A percentile compares a stretch with the other conserved stretches of the same genome.
Evolutionary conservation across 1,284 basidiomycete genomes (phyloP).

Genomic region (Sporisorium reilianum): DNA sequence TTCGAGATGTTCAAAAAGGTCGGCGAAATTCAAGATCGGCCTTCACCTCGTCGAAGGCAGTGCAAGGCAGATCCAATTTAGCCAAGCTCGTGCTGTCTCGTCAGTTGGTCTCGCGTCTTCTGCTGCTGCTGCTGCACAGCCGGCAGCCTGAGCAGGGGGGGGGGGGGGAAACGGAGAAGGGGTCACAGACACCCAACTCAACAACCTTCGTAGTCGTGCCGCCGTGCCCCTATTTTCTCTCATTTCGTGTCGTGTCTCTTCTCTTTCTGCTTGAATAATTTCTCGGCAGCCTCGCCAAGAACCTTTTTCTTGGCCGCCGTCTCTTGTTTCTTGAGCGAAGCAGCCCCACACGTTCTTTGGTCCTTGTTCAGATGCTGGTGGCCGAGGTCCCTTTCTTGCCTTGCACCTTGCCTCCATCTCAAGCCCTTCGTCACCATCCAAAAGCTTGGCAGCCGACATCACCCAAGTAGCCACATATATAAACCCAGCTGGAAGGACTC

Average conservation of each 20-base stretch:
- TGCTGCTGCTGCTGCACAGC: background rate
- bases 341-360: background rate
- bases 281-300: background rate
- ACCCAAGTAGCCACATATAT: background rate
- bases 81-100: background rate
- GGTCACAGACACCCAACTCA: no score
- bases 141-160: background rate
- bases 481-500: background rate
- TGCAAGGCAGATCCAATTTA: conserved; percentile 6
- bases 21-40: no score
- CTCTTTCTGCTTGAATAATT: background rate
- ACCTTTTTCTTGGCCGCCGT: background rate
- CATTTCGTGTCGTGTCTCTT: conserved; percentile 1
- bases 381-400: background rate
- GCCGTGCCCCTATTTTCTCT: background rate
- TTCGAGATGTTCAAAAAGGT: background rate
- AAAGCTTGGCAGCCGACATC: conserved; percentile 5
- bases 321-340: background rate
- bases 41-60: conserved; percentile 10
- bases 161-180: background rate
- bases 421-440: conserved; percentile 4
- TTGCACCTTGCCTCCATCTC: background rate
- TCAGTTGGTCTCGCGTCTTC: background rate
- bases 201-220: background rate
- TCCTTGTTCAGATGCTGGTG: background rate